Conservation (phyloP, 208 protist species). For the Novymonas esmeraldas region DNA sequence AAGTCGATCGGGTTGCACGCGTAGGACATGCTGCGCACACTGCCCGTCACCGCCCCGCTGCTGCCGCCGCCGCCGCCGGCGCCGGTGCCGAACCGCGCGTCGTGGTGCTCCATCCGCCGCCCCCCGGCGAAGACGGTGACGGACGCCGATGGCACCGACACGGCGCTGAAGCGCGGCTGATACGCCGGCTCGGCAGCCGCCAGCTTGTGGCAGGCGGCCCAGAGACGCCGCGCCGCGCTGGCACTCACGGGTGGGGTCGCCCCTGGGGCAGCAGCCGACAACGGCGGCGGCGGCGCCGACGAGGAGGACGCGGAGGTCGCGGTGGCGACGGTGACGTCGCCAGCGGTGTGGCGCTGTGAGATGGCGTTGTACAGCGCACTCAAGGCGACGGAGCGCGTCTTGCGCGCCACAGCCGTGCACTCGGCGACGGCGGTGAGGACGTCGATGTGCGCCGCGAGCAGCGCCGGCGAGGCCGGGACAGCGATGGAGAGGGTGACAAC, state of each 20-base stretch:
- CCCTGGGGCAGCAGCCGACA: constrained; percentile 5
- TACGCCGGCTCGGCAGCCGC: constrained; percentile 15
- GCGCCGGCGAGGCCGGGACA: constrained; percentile 32
- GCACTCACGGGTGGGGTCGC: constrained; percentile 17
- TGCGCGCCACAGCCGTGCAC: constrained; percentile 45
- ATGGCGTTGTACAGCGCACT: constrained; percentile 50
- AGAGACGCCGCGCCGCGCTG: constrained; percentile 23
- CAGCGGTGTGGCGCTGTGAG: constrained; percentile 20
- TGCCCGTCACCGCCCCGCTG: constrained; percentile 14
- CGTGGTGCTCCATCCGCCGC: constrained; percentile 28
- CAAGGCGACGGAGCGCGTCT: constrained; percentile 49
- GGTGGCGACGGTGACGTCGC: neutral
- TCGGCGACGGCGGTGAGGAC: constrained; percentile 64
- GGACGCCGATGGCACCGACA: constrained; percentile 20
- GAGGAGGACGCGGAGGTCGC: neutral
- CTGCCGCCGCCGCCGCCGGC: neutral
- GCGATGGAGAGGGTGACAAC: constrained; percentile 54
- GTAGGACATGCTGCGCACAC: constrained; percentile 37
- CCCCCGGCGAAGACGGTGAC: constrained; percentile 30
- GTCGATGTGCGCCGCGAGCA: constrained; percentile 42
- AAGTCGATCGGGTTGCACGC: constrained; percentile 66
- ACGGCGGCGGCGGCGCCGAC: neutral
- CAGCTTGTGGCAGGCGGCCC: constrained; percentile 27
- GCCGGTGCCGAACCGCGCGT: constrained; percentile 4
- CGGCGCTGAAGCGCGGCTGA: constrained; percentile 30